Conservation (phyloP, 2,329 filamentous ascomycete species). For the Fusarium solani-melongenae region DNA sequence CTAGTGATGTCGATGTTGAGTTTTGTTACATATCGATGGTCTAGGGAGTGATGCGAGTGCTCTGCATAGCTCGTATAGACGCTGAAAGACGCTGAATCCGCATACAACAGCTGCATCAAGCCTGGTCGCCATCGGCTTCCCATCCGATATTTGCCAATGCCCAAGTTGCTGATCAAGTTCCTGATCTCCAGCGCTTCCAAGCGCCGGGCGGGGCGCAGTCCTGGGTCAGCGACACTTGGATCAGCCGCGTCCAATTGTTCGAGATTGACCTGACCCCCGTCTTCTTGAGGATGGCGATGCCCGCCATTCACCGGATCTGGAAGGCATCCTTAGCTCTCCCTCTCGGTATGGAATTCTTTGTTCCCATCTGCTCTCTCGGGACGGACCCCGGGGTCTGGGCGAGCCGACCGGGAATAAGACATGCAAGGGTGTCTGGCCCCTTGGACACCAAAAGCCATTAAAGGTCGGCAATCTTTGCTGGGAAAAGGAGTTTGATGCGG, state of each 20-base stretch:
- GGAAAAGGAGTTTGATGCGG: neutral
- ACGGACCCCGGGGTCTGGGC: neutral
- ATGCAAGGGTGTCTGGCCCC: constrained; percentile 25
- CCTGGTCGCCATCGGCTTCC: constrained; percentile 12
- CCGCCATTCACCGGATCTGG: neutral
- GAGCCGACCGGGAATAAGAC: constrained; percentile 31
- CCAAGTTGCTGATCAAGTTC: constrained; percentile 37
- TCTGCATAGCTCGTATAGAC: neutral
- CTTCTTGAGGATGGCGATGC: neutral
- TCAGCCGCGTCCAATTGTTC: constrained; percentile 6
- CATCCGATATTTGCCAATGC: constrained; percentile 27
- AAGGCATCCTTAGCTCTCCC: neutral
- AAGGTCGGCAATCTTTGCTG: neutral
- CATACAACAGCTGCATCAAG: neutral
- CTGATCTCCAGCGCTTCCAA: constrained; percentile 25
- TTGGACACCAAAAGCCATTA: constrained; percentile 11
- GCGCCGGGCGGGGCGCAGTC: constrained; percentile 14
- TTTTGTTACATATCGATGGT: neutral
- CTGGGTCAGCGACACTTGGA: neutral
- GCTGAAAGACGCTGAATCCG: neutral
- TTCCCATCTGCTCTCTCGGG: neutral
- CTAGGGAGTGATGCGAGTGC: neutral
- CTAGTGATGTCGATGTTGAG: neutral
- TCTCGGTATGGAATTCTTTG: neutral
- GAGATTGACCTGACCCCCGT: neutral